Evolutionary conservation across 1,284 basidiomycete genomes (phyloP).

Genomic region (Termitomyces sp.): DNA sequence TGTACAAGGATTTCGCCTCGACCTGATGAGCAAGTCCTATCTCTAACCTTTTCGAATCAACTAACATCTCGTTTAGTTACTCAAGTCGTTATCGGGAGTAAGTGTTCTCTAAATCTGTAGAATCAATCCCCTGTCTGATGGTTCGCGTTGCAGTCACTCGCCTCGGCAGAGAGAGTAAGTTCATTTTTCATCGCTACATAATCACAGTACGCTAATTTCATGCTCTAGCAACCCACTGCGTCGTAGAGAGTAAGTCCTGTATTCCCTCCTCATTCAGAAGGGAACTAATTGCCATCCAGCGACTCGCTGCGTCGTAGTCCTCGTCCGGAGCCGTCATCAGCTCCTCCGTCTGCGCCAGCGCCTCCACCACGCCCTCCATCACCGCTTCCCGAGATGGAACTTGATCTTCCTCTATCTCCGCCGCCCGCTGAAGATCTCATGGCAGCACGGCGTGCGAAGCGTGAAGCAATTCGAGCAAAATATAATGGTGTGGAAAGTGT

Average conservation of each 20-base stretch:
- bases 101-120: slow-evolving; percentile 4
- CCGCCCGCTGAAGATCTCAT: slow-evolving; percentile 68
- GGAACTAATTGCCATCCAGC: slow-evolving; percentile 27
- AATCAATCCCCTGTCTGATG: not conserved
- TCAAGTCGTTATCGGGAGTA: not conserved
- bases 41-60: not conserved
- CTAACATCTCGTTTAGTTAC: not conserved
- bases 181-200: not conserved
- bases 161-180: slow-evolving; percentile 3
- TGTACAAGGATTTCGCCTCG: slow-evolving; percentile 3
- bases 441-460: slow-evolving; percentile 74
- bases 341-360: slow-evolving; percentile 11
- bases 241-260: slow-evolving; percentile 1
- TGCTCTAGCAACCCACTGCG: not conserved
- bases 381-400: slow-evolving; percentile 34
- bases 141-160: slow-evolving; percentile 1
- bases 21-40: slow-evolving; percentile 1
- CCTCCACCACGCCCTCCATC: slow-evolving; percentile 21
- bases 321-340: slow-evolving; percentile 21
- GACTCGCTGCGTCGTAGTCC: slow-evolving; percentile 53
- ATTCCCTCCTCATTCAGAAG: not conserved
- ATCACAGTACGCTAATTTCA: not conserved
- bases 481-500: slow-evolving; percentile 52
- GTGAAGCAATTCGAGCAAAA: slow-evolving; percentile 84
- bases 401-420: slow-evolving; percentile 54